Evolutionary conservation across 1,284 basidiomycete genomes (phyloP), one percentile per base, ranked within the genome.

Genomic region (Farysia itapuensis): DNA sequence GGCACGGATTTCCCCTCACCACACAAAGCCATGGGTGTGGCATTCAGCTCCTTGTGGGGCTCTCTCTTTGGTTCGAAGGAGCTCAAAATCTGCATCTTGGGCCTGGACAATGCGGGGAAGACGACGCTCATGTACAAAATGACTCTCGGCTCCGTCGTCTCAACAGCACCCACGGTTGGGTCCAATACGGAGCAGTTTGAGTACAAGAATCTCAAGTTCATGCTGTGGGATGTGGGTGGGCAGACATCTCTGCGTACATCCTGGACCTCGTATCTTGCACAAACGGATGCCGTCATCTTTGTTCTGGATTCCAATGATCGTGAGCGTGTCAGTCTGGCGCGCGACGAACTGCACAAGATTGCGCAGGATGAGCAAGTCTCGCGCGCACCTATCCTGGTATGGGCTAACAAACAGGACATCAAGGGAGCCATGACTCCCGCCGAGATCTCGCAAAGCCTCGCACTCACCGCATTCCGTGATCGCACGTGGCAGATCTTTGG

Each of bases 391-490:
- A 72, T 81, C 23, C 68, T 81, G 20, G 78, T 81, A 5, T 77
- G 81, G 35, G 80, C 80, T 4, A 81, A 81, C 68, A 81, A 81
- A 64, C 80, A 81, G 56, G 81, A 81, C 50, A 75, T 81, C 35
- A 63, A 64, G 28, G 74, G 72, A 14, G 48, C 52, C 32, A 68
- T 81, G 52, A 79, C 77, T 7, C 78, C 80, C 1, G 79, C 80
- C 1, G 79, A 81, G 53, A 79, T 81, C 14, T 80, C 79, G 0
- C 78, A 80, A 43, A 79, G 77, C 6, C 64, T 81, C 12, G 77
- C 77, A 3, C 64, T 81, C 35, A 80, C 80, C 4, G 77, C 78
- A 44, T 72, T 81, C 35, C 70, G 78, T 39, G 79, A 81, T 42
- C 63, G 75, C 26, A 79, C 80, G 42, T 81, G 81, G 80, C 81